These are phyloP conservation scores for Sisymbrium altissimum DNA, from an alignment of 345 rosid genomes.

Conservation along the genomic window DNA sequence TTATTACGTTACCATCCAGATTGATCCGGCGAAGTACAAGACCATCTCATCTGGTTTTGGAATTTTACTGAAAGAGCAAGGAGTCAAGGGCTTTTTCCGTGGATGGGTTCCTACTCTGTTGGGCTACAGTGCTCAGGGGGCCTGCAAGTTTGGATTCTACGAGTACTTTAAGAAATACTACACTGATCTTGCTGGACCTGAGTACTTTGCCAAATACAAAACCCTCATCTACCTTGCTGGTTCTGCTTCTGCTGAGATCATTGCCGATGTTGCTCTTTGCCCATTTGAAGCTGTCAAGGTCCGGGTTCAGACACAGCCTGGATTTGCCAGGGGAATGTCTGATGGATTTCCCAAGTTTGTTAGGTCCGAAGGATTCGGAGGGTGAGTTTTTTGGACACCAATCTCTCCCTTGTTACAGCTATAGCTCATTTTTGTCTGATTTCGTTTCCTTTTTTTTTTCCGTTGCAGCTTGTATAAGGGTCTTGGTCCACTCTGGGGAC, in stretches of 20 bases:
- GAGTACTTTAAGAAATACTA: conserved; percentile 96
- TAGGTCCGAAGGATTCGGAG: conserved; percentile 78
- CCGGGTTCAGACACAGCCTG: conserved; percentile 98
- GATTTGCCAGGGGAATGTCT: conserved; percentile 89
- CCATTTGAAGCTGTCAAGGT: conserved; percentile 99
- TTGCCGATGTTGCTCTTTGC: conserved; percentile 92
- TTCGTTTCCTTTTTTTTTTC: not conserved
- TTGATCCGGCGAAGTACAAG: conserved; percentile 93
- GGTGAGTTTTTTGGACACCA: conserved; percentile 49
- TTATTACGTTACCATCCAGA: conserved; percentile 41
- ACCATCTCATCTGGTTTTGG: conserved; percentile 94
- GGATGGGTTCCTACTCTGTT: conserved; percentile 98
- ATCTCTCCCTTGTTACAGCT: not conserved
- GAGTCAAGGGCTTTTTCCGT: conserved; percentile 86
- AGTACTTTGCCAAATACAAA: conserved; percentile 74
- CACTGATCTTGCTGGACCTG: conserved; percentile 94
- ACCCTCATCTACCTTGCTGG: conserved; percentile 98
- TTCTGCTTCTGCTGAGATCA: conserved; percentile 96
- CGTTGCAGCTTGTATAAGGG: conserved; percentile 97
- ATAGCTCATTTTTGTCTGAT: conserved; percentile 1
- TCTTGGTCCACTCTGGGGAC: conserved; percentile 96
- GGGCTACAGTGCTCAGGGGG: conserved; percentile 99
- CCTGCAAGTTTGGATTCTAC: conserved; percentile 97
- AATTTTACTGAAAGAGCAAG: conserved; percentile 83
- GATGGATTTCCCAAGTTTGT: conserved; percentile 96